These are phyloP conservation scores for Macadamia tetraphylla DNA, from an alignment of 164 flowering plant species.

Conservation along the genomic window DNA sequence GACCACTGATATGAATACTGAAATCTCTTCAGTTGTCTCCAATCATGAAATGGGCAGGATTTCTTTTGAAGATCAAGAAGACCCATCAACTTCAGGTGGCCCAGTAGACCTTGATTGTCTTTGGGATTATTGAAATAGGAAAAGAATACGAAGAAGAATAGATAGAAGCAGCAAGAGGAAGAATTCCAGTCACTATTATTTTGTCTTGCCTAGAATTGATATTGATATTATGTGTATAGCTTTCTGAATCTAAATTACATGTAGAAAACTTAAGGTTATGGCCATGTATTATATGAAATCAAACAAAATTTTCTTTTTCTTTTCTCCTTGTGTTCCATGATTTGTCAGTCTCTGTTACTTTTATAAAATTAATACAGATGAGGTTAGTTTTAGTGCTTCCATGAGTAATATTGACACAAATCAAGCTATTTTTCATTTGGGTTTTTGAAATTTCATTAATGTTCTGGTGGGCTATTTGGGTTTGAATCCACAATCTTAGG, in stretches of 20 bases:
- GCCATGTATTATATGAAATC: not conserved
- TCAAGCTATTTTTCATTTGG: not conserved
- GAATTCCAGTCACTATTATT: not conserved
- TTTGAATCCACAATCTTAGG: not conserved
- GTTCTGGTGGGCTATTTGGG: not conserved
- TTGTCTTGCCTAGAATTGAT: no score
- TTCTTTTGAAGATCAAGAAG: conserved; percentile 27
- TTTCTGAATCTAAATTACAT: not conserved
- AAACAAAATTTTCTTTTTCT: not conserved
- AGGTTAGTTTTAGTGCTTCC: not conserved
- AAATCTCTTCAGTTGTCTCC: conserved; percentile 25
- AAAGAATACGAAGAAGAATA: not conserved
- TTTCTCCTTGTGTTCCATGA: not conserved
- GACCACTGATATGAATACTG: conserved; percentile 20
- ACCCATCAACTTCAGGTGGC: conserved; percentile 27
- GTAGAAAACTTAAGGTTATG: not conserved
- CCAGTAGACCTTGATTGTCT: conserved; percentile 36
- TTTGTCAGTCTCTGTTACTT: not conserved
- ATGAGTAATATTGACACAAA: not conserved
- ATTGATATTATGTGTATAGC: not conserved
- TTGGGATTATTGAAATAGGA: conserved; percentile 32
- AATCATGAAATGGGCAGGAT: conserved; percentile 23
- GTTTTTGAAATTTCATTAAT: not conserved
- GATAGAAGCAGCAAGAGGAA: not conserved
- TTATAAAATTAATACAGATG: not conserved